phyloP scores from a whole-genome alignment of 1,284 basidiomycete species.

The Termitomyces sp. region DNA sequence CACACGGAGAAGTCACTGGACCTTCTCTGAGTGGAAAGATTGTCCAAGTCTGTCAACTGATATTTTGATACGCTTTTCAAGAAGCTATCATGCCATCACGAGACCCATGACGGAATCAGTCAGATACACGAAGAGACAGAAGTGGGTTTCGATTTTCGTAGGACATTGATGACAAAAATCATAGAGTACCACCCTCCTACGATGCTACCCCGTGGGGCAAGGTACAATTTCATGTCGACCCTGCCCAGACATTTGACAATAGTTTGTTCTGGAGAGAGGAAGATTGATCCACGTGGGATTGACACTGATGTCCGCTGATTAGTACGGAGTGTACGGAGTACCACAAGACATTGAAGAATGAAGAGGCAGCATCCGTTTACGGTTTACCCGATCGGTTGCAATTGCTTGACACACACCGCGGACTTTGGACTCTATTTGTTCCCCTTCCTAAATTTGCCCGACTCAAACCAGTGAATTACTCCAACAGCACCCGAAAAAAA shows the following conservation, averaged over 20 bases:
- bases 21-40: conserved; percentile 7
- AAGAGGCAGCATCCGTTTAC: too few species aligned
- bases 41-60: neutral
- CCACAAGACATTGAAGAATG: too few species aligned
- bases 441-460: too few species aligned
- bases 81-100: conserved; percentile 17
- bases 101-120: conserved; percentile 9
- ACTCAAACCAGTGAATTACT: neutral
- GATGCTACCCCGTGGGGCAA: neutral
- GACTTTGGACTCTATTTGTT: too few species aligned
- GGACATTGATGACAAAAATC: too few species aligned
- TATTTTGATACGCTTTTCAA: neutral
- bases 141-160: neutral
- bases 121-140: conserved; percentile 4
- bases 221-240: neutral
- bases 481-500: neutral
- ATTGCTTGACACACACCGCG: neutral
- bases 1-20: conserved; percentile 18
- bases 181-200: too few species aligned
- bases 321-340: too few species aligned
- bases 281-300: neutral
- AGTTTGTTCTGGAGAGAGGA: neutral
- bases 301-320: neutral
- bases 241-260: neutral
- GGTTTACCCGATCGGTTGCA: neutral